Conservation (phyloP, 2,329 filamentous ascomycete genomes). For the Plenodomus tracheiphilus region DNA sequence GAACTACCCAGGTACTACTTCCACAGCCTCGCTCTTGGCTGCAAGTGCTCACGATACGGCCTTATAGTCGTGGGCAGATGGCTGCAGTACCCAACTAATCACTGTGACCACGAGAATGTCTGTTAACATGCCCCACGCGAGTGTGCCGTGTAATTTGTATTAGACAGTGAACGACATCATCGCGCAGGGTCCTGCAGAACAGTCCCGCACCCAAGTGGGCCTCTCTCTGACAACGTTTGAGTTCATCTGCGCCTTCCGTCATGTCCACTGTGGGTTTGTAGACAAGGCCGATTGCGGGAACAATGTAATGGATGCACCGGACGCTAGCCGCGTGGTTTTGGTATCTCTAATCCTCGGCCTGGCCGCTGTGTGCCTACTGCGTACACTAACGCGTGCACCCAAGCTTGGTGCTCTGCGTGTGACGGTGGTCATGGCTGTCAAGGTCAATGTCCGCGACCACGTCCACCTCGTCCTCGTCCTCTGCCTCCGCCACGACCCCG, state of each 20-base stretch:
- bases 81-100: constrained; percentile 9
- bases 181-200: constrained; percentile 12
- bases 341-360: not conserved
- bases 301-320: constrained; percentile 9
- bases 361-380: constrained; percentile 3
- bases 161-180: constrained; percentile 23
- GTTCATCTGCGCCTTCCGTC: constrained; percentile 20
- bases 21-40: constrained; percentile 4
- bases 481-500: constrained; percentile 26
- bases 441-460: constrained; percentile 30
- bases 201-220: constrained; percentile 13
- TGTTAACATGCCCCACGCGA: constrained; percentile 3
- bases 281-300: not conserved
- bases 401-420: not conserved
- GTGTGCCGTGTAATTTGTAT: constrained; percentile 10
- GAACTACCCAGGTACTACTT: not conserved
- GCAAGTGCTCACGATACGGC: constrained; percentile 4
- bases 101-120: constrained; percentile 5
- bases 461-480: constrained; percentile 26
- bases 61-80: not conserved
- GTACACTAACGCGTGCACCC: not conserved
- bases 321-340: constrained; percentile 18
- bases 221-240: constrained; percentile 11
- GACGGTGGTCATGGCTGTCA: constrained; percentile 18
- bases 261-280: constrained; percentile 11